These are phyloP conservation scores for Tephrocybe sp. DNA, from an alignment of 768 basidiomycete species.

Conservation along the genomic window DNA sequence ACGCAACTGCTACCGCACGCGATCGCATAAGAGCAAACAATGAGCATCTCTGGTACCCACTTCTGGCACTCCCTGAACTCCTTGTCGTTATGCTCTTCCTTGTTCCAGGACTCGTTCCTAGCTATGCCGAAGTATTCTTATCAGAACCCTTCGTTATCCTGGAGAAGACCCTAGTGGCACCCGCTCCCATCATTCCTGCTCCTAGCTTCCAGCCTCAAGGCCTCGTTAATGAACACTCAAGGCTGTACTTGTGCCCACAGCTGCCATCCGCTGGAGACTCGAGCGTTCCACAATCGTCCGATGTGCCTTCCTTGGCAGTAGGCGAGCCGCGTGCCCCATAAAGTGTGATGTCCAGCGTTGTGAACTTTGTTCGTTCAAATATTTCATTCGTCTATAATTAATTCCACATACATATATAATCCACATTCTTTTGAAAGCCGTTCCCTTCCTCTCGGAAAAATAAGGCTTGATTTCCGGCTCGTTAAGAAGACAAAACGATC, in stretches of 20 bases:
- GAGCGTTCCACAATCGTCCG: not conserved
- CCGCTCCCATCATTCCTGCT: not conserved
- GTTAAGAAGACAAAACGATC: no score
- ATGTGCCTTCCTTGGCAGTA: not conserved
- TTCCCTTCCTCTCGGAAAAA: no score
- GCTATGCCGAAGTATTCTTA: not conserved
- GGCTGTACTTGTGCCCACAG: not conserved
- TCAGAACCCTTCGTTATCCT: not conserved
- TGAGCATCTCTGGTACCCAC: slow-evolving; percentile 10
- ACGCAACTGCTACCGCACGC: not conserved
- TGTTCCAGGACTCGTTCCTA: slow-evolving; percentile 4
- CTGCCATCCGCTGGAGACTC: not conserved
- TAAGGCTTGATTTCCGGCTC: no score
- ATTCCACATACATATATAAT: no score
- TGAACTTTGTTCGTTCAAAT: no score
- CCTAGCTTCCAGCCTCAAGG: not conserved
- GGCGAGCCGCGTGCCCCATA: no score
- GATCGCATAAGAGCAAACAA: slow-evolving; percentile 6
- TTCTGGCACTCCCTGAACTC: slow-evolving; percentile 3
- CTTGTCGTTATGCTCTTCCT: slow-evolving; percentile 5
- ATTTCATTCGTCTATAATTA: no score
- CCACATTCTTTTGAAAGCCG: no score
- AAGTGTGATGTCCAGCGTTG: no score
- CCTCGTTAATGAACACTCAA: not conserved
- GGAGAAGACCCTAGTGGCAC: not conserved